Evolutionary conservation across 352 stramenopile species (phyloP), one percentile per base, ranked within the genome.

Genomic region (Globisporangium megalacanthum): DNA sequence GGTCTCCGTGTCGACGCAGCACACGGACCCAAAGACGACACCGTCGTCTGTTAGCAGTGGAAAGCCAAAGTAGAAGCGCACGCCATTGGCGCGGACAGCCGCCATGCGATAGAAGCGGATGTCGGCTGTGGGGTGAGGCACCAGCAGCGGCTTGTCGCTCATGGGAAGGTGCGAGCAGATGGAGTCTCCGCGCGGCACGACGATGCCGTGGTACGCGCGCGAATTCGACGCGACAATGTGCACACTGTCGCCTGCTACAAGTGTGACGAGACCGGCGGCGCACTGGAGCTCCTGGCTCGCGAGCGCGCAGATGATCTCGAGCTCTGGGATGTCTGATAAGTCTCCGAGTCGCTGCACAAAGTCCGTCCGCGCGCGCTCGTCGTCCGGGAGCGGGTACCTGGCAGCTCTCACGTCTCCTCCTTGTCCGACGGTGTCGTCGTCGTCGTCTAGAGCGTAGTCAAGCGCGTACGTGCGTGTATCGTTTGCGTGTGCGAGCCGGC

Each of bases 41-140:
- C 58, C 60, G 47, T 73, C 64, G 17, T 68, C 62, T 33, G 58
- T 57, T 3, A 66, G 20, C 39, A 90, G 59, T 1, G 80, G 80
- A 61, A 90, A 86, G 13, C 78, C 80, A 66, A 58, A 76, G 66
- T 91, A 89, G 66, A 84, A 90, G 44, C 68, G 73, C 20, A 75
- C 48, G 20, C 64, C 75, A 1, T 75, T 50, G 6, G 61, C 47
- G 41, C 66, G 63, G 29, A 84, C 65, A 41, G 58, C 47, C 19
- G 67, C 63, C 54, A 75, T 69, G 29, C 73, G 61, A 54, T 51
- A 65, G 53, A 88, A 88, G 22, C 80, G 80, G 14, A 88, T 60
- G 44, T 90, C 77, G 5, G 80, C 75, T 47, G 83, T 72, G 2
- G 72, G 70, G 33, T 83, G 64, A 0, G 70, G 68, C 20, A 88